These are phyloP conservation scores for Melanogaster broomeanus DNA, from an alignment of 768 basidiomycete species.

Conservation along the genomic window DNA sequence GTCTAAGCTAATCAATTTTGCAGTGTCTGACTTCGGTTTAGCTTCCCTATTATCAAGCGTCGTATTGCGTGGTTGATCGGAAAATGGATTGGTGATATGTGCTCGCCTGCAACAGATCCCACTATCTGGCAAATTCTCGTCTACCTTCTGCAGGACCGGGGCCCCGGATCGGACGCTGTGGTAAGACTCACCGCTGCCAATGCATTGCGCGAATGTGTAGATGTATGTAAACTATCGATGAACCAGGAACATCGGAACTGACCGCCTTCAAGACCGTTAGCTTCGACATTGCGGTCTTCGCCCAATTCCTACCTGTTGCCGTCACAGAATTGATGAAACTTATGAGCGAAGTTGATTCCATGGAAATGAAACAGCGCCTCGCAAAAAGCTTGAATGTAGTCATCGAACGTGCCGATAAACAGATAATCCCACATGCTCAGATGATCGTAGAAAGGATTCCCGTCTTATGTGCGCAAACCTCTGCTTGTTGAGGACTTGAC, in stretches of 20 bases:
- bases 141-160: constrained; percentile 70
- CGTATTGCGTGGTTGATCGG: constrained; percentile 94
- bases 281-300: constrained; percentile 64
- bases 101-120: constrained; percentile 57
- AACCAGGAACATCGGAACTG: constrained; percentile 3
- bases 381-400: constrained; percentile 67
- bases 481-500: constrained; percentile 6
- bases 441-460: constrained; percentile 68
- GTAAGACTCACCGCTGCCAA: constrained; percentile 85
- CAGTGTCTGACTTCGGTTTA: constrained; percentile 30
- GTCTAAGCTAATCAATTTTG: constrained; percentile 12
- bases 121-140: constrained; percentile 81
- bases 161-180: constrained; percentile 74
- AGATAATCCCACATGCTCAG: constrained; percentile 70
- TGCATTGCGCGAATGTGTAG: constrained; percentile 79
- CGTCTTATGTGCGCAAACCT: constrained; percentile 59
- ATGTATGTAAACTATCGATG: constrained; percentile 56
- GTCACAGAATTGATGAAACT: constrained; percentile 70
- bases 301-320: constrained; percentile 63
- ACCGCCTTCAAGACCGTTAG: constrained; percentile 50
- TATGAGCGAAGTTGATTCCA: constrained; percentile 69
- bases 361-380: constrained; percentile 79
- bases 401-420: constrained; percentile 49
- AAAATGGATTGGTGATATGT: constrained; percentile 78
- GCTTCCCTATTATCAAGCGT: constrained; percentile 91